Conservation (phyloP, 495 filamentous ascomycete species). For the Neurospora pannonica region DNA sequence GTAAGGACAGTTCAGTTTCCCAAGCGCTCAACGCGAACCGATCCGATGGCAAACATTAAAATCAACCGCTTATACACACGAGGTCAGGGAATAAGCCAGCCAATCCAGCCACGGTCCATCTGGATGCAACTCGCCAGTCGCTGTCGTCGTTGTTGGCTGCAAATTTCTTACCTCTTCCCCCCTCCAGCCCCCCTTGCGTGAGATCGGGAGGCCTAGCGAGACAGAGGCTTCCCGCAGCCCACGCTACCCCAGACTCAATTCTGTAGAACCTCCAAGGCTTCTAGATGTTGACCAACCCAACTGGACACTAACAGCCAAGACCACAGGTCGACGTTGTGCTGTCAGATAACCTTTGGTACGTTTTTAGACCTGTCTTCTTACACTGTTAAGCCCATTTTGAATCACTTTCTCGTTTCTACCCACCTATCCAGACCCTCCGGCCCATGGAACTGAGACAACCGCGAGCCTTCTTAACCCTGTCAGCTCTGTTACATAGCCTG, state of each 20-base stretch:
- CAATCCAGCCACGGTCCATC: neutral
- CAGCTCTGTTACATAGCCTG: neutral
- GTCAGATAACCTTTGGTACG: neutral
- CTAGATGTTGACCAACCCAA: neutral
- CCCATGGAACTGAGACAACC: neutral
- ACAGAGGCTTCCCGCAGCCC: neutral
- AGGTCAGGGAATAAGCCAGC: neutral
- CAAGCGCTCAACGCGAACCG: neutral
- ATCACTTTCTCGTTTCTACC: neutral
- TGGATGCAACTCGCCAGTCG: neutral
- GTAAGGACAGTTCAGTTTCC: neutral
- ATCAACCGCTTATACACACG: neutral
- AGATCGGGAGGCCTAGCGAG: neutral
- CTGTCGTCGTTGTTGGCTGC: neutral
- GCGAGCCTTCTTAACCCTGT: neutral
- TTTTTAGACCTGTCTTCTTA: neutral
- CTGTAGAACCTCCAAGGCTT: neutral
- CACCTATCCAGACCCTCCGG: neutral
- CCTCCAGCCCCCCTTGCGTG: neutral
- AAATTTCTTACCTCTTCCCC: neutral
- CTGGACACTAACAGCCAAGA: neutral
- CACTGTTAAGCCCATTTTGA: neutral
- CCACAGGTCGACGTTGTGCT: neutral
- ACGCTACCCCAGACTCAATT: neutral
- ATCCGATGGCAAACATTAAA: neutral